Evolutionary conservation across 345 rosid genomes (phyloP).

Genomic region (Aquilaria malaccensis): DNA sequence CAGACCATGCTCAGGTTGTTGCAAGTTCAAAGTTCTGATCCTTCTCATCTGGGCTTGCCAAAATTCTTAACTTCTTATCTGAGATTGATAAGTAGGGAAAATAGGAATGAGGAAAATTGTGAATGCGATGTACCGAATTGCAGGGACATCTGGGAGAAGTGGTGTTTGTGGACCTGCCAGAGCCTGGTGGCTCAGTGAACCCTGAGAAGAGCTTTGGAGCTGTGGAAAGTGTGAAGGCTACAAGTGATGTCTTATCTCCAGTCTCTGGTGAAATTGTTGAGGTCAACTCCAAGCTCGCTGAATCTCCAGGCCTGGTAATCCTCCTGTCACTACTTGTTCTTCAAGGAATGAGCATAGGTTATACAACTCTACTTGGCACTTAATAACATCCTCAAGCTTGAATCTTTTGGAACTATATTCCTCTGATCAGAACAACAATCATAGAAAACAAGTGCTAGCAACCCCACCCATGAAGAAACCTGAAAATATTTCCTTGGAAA

Average conservation of each 20-base stretch:
- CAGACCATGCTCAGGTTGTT: conserved; percentile 90
- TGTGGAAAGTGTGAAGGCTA: conserved; percentile 94
- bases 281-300: conserved; percentile 66
- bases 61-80: too few species aligned
- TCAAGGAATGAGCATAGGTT: too few species aligned
- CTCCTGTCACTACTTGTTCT: background rate
- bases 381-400: too few species aligned
- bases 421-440: too few species aligned
- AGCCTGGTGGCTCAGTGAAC: conserved; percentile 39
- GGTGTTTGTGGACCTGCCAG: conserved; percentile 90
- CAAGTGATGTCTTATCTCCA: conserved; percentile 87
- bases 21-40: background rate
- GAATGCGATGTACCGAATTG: background rate
- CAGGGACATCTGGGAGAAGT: conserved; percentile 96
- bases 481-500: too few species aligned
- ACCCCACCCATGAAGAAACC: too few species aligned
- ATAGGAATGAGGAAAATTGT: background rate
- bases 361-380: too few species aligned
- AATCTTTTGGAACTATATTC: too few species aligned
- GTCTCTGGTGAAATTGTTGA: conserved; percentile 82
- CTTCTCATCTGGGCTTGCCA: background rate
- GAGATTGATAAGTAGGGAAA: too few species aligned
- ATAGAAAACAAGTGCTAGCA: too few species aligned
- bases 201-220: conserved; percentile 75
- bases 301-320: conserved; percentile 69